A percentile compares a stretch with the other conserved stretches of the same genome.
Conservation (phyloP, 1,139 yeast species). For the Suhomyces atakaporum region DNA sequence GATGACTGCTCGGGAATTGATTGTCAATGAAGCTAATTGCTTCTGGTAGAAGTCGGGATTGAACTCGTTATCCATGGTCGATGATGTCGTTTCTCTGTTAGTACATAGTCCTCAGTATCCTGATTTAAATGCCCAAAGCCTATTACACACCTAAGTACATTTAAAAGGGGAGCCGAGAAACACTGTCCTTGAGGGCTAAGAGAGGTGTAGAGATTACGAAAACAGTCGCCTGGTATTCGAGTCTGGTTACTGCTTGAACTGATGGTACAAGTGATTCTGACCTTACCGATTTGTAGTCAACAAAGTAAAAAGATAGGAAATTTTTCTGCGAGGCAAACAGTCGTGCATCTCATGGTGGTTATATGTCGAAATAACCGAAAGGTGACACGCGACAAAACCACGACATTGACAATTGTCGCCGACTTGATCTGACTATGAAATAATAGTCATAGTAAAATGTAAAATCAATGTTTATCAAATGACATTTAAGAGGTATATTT, state of each 20-base stretch:
- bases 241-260: constrained; percentile 8
- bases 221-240: constrained; percentile 5
- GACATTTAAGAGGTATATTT: too few species aligned
- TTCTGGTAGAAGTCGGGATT: constrained; percentile 34
- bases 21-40: constrained; percentile 36
- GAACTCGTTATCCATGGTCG: constrained; percentile 17
- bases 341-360: not conserved
- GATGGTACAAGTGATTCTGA: constrained; percentile 7
- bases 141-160: constrained; percentile 9
- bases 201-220: constrained; percentile 8
- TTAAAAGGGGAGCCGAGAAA: constrained; percentile 5
- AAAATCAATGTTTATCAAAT: too few species aligned
- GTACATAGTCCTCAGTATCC: constrained; percentile 4
- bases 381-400: too few species aligned
- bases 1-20: constrained; percentile 42
- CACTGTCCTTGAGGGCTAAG: constrained; percentile 3
- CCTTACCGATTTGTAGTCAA: constrained; percentile 5
- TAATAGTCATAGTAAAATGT: too few species aligned
- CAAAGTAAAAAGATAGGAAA: constrained; percentile 1
- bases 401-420: too few species aligned
- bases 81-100: constrained; percentile 2
- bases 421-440: too few species aligned
- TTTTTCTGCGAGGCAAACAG: constrained; percentile 5
- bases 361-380: too few species aligned
- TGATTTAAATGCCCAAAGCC: constrained; percentile 7